Conservation (phyloP, 345 rosid genomes). For the Odontarrhena argentea region DNA sequence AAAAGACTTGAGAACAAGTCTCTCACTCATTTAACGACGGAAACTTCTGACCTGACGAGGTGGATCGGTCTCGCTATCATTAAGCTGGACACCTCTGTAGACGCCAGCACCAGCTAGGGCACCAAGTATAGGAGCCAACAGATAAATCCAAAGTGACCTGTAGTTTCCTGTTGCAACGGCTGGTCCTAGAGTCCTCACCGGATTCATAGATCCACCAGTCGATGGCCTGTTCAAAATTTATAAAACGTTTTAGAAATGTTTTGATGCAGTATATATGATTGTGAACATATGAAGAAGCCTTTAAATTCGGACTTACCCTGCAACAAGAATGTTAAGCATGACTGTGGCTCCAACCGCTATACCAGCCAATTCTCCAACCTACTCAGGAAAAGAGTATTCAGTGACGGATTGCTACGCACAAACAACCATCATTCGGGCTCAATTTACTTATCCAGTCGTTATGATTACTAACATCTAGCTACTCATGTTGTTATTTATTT, state of each 20-base stretch:
- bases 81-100: slow-evolving; percentile 80
- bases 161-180: slow-evolving; percentile 95
- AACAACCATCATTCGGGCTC: background rate
- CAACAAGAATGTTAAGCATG: slow-evolving; percentile 89
- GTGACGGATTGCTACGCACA: slow-evolving; percentile 3
- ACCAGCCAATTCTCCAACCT: slow-evolving; percentile 98
- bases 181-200: slow-evolving; percentile 74
- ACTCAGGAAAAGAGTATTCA: slow-evolving; percentile 12
- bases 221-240: slow-evolving; percentile 60
- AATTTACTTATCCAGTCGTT: background rate
- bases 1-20: slow-evolving; percentile 28
- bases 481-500: too few species aligned
- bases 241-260: slow-evolving; percentile 19
- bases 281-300: background rate
- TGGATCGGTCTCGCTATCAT: slow-evolving; percentile 56
- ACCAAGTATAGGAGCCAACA: slow-evolving; percentile 89
- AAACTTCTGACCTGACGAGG: slow-evolving; percentile 81
- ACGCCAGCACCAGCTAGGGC: slow-evolving; percentile 76
- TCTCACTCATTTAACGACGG: slow-evolving; percentile 63
- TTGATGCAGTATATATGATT: background rate
- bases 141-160: slow-evolving; percentile 69
- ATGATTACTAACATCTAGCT: too few species aligned
- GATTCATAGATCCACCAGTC: slow-evolving; percentile 68
- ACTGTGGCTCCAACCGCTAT: slow-evolving; percentile 99
- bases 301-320: slow-evolving; percentile 58